Percentiles rank a stretch among this genome's conserved stretches.
phyloP scores from a whole-genome alignment of 2,329 filamentous ascomycete species.

The Lachnellula suecica region DNA sequence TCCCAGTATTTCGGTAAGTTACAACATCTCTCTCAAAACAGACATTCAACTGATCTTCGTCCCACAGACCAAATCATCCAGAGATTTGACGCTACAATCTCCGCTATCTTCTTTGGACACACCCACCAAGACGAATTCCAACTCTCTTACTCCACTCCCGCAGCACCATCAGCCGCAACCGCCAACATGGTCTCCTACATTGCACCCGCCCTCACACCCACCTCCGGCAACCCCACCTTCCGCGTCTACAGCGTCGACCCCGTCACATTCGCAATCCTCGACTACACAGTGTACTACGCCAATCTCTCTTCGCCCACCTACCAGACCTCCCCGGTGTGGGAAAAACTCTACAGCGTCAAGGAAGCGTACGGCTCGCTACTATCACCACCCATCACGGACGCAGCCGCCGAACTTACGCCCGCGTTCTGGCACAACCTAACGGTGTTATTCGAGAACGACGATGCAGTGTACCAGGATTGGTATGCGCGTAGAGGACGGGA shows the following conservation, averaged over 20 bases:
- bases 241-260: conserved; percentile 35
- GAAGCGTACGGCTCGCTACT: conserved; percentile 34
- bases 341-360: conserved; percentile 28
- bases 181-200: conserved; percentile 33
- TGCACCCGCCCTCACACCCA: conserved; percentile 33
- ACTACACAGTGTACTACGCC: conserved; percentile 32
- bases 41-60: conserved; percentile 2
- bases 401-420: conserved; percentile 47
- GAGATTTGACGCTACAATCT: conserved; percentile 31
- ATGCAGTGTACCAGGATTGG: conserved; percentile 45
- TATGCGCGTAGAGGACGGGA: conserved; percentile 44
- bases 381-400: conserved; percentile 40
- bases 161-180: conserved; percentile 22
- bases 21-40: no score
- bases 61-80: conserved; percentile 30
- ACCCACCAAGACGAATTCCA: conserved; percentile 36
- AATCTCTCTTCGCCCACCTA: conserved; percentile 29
- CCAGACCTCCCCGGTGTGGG: conserved; percentile 29
- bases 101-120: conserved; percentile 35
- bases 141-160: conserved; percentile 32
- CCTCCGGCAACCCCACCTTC: conserved; percentile 34
- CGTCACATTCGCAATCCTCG: conserved; percentile 33
- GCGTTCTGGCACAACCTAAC: conserved; percentile 61
- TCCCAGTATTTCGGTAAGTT: conserved; percentile 31
- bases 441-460: conserved; percentile 43